Evolutionary conservation across 2,329 filamentous ascomycete species (phyloP).

Genomic region (Stachybotrys elegans): DNA sequence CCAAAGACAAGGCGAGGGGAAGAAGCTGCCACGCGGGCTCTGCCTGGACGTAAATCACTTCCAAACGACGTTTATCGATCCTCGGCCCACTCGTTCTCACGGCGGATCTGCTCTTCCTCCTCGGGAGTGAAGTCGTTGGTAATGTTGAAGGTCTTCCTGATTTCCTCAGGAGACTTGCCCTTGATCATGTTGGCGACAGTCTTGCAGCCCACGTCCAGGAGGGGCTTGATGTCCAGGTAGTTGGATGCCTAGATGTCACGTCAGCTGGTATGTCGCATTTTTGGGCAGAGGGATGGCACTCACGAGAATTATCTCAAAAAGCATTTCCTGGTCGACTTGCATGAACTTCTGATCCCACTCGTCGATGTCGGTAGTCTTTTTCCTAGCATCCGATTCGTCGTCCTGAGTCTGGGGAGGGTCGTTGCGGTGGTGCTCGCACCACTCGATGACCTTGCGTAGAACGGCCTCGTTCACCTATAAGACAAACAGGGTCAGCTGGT

Average conservation of each 20-base stretch:
- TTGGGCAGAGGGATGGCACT: slow-evolving; percentile 25
- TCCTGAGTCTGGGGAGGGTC: slow-evolving; percentile 80
- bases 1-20: neutral
- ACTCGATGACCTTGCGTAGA: slow-evolving; percentile 93
- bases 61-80: slow-evolving; percentile 60
- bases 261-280: slow-evolving; percentile 14
- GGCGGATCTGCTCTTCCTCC: slow-evolving; percentile 95
- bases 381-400: slow-evolving; percentile 88
- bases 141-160: slow-evolving; percentile 99
- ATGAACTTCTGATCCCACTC: slow-evolving; percentile 99
- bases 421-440: slow-evolving; percentile 92
- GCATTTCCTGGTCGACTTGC: slow-evolving; percentile 99
- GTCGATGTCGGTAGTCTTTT: slow-evolving; percentile 98
- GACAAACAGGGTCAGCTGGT: no score
- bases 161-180: slow-evolving; percentile 98
- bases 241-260: slow-evolving; percentile 68
- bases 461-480: slow-evolving; percentile 82
- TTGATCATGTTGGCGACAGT: slow-evolving; percentile 99
- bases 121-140: slow-evolving; percentile 99
- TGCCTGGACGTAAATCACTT: neutral
- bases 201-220: slow-evolving; percentile 98
- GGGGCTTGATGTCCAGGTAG: slow-evolving; percentile 97
- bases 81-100: slow-evolving; percentile 89
- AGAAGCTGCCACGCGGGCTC: neutral
- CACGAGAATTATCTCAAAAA: slow-evolving; percentile 98